Conservation (phyloP, 352 stramenopile genomes). For the Phytophthora pistaciae region DNA sequence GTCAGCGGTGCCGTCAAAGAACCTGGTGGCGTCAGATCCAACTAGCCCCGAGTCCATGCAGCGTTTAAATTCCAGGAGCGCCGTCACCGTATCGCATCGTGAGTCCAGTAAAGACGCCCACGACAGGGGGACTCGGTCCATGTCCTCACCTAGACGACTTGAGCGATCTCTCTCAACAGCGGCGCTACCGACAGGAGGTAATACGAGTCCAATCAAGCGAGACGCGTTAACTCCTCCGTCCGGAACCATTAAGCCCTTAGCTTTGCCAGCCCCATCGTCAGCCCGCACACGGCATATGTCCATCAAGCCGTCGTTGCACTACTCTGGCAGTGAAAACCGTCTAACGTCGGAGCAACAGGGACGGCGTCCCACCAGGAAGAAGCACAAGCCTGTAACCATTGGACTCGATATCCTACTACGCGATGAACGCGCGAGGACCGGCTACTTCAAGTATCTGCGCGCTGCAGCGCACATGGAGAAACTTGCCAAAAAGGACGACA, state of each 20-base stretch:
- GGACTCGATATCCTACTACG: conserved; percentile 61
- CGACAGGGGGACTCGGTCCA: neutral
- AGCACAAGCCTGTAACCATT: conserved; percentile 49
- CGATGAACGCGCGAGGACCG: conserved; percentile 61
- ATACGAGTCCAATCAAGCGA: neutral
- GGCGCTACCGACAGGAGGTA: neutral
- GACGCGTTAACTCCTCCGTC: neutral
- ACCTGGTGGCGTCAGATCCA: conserved; percentile 21
- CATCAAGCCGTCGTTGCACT: conserved; percentile 23
- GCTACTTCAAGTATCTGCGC: conserved; percentile 66
- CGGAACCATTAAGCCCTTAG: conserved; percentile 6
- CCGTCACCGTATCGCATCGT: conserved; percentile 1
- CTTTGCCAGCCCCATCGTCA: conserved; percentile 9
- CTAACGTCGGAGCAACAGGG: neutral
- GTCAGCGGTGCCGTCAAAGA: conserved; percentile 13
- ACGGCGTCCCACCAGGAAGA: conserved; percentile 12
- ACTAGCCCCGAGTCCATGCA: conserved; percentile 1
- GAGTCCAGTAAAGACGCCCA: neutral
- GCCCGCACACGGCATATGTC: conserved; percentile 14
- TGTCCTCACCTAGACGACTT: conserved; percentile 5
- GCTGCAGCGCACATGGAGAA: conserved; percentile 49
- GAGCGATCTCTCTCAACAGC: conserved; percentile 16
- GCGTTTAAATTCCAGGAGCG: neutral
- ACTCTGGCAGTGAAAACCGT: conserved; percentile 29
- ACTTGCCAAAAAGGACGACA: conserved; percentile 22